Conservation (phyloP, 345 rosid species). For the Citrus sp. region DNA sequence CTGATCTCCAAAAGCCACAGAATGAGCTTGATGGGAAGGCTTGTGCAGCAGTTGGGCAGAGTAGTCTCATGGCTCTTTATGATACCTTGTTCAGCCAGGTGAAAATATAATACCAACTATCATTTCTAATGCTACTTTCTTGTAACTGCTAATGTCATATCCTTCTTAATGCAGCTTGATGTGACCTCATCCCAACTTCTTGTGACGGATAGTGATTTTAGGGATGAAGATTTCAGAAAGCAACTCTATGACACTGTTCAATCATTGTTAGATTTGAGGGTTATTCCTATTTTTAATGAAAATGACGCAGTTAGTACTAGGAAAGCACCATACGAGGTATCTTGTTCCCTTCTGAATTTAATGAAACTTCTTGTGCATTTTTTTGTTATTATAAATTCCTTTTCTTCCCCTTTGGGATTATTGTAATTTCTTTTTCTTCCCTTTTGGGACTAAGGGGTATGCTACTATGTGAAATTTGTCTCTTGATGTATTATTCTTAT, state of each 20-base stretch:
- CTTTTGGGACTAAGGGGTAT: not conserved
- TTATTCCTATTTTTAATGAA: conserved; percentile 59
- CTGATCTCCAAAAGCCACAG: conserved; percentile 61
- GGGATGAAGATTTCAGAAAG: conserved; percentile 42
- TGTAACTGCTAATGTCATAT: conserved; percentile 1
- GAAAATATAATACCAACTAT: not conserved
- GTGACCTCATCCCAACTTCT: conserved; percentile 57
- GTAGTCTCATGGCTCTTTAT: conserved; percentile 57
- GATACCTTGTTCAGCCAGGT: conserved; percentile 57
- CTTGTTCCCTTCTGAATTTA: not conserved
- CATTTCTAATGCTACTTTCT: not conserved
- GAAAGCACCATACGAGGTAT: conserved; percentile 60
- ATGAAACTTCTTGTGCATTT: not conserved
- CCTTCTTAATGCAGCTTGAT: conserved; percentile 48
- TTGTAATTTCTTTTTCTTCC: not conserved
- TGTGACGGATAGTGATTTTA: conserved; percentile 58
- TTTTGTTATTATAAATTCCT: not conserved
- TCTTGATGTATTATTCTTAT: not conserved
- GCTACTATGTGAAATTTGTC: too few relatives aligned
- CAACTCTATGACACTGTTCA: conserved; percentile 47
- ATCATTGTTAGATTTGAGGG: conserved; percentile 41
- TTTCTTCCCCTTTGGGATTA: not conserved
- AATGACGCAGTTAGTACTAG: conserved; percentile 63
- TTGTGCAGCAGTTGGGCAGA: conserved; percentile 64
- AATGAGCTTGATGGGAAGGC: conserved; percentile 54